phyloP scores from a whole-genome alignment of 2,329 filamentous ascomycete species.

The Proliferodiscus dingleyae region DNA sequence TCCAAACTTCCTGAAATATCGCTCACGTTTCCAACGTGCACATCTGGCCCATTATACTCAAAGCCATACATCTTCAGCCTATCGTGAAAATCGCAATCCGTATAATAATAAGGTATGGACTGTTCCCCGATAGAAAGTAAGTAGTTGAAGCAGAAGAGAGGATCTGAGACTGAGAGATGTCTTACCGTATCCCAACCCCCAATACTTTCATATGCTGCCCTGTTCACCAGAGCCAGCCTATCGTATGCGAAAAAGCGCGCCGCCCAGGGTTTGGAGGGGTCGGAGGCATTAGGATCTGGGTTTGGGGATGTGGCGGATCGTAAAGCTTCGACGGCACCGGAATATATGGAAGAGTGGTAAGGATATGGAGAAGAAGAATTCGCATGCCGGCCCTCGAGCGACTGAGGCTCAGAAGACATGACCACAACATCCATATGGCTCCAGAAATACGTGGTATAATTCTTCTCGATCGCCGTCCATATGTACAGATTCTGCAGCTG shows the following conservation, averaged over 20 bases:
- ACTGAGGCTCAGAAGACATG: slow-evolving; percentile 36
- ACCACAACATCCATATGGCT: slow-evolving; percentile 51
- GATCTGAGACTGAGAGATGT: too few species aligned
- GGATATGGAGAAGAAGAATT: background rate
- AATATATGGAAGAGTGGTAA: slow-evolving; percentile 17
- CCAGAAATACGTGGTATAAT: slow-evolving; percentile 51
- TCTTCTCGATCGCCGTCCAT: slow-evolving; percentile 38
- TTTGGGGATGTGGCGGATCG: slow-evolving; percentile 5
- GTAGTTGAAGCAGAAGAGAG: too few species aligned
- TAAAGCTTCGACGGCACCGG: slow-evolving; percentile 13
- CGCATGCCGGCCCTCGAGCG: too few species aligned
- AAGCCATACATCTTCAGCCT: slow-evolving; percentile 43
- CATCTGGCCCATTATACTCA: slow-evolving; percentile 35
- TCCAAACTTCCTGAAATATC: slow-evolving; percentile 43
- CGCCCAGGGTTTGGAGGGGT: slow-evolving; percentile 38
- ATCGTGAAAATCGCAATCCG: slow-evolving; percentile 52
- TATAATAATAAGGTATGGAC: slow-evolving; percentile 55
- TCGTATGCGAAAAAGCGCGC: slow-evolving; percentile 55
- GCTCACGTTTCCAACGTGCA: slow-evolving; percentile 39
- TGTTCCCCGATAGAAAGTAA: too few species aligned
- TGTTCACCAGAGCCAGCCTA: slow-evolving; percentile 52
- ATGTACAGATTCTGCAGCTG: slow-evolving; percentile 53
- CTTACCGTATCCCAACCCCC: slow-evolving; percentile 28
- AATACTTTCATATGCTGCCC: slow-evolving; percentile 40
- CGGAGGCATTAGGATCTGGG: background rate